These are phyloP conservation scores for Fraxinus sp. DNA, from an alignment of 305 asterid species.

Conservation along the genomic window DNA sequence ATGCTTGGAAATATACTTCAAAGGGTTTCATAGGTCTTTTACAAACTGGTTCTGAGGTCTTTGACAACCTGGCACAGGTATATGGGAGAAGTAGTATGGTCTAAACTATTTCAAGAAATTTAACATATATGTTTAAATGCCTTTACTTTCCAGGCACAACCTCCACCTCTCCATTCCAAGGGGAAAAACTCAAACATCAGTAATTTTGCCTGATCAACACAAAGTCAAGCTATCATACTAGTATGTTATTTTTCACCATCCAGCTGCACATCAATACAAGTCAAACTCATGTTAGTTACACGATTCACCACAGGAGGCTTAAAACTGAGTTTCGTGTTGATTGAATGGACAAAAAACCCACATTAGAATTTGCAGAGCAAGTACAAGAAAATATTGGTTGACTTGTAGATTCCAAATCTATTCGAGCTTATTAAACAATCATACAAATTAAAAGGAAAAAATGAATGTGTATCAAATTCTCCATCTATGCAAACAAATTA, in stretches of 20 bases:
- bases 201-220: constrained; percentile 7
- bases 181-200: background rate
- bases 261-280: background rate
- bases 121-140: background rate
- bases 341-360: background rate
- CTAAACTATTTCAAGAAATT: background rate
- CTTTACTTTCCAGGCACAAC: constrained; percentile 2
- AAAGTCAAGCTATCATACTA: background rate
- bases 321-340: background rate
- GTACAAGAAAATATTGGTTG: background rate
- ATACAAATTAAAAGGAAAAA: background rate
- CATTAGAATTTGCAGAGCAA: background rate
- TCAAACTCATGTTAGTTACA: background rate
- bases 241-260: background rate
- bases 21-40: background rate
- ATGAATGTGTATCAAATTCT: constrained; percentile 6
- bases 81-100: background rate
- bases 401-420: constrained; percentile 6
- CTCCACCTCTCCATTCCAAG: background rate
- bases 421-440: constrained; percentile 5
- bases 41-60: background rate
- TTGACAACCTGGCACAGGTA: background rate
- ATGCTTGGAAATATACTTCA: background rate
- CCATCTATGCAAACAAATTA: constrained; percentile 1
- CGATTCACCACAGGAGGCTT: background rate